Evolutionary conservation across 805 yeast species (phyloP), one percentile per base, ranked within the genome.

Genomic region (Monosporozyma unispora): DNA sequence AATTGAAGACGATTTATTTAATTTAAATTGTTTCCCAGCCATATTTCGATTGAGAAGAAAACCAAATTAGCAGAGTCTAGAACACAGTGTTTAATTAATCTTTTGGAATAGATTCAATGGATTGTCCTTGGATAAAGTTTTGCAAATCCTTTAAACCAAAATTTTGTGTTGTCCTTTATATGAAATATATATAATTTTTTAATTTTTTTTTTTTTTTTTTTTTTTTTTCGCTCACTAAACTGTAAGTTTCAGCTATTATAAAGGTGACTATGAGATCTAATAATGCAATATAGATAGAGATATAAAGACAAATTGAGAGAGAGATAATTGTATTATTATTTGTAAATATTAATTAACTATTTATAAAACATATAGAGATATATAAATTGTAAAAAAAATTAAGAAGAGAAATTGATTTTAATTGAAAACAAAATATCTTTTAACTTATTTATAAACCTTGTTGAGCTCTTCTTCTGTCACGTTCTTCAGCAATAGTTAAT

Each of bases 381-480:
- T 35, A 35, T 35, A 35, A 7, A 35, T n/a, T 5, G 4, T 16
- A 35, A 16, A 35, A 7, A 16, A n/a, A 35, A 35, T 6, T 16
- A 18, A 7, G 18, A 35, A 35, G n/a, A n/a, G n/a, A n/a, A n/a
- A n/a, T n/a, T n/a, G n/a, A n/a, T n/a, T n/a, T n/a, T n/a, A n/a
- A n/a, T n/a, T n/a, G n/a, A n/a, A n/a, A n/a, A n/a, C n/a, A n/a
- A n/a, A n/a, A n/a, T n/a, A n/a, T n/a, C n/a, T n/a, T 25, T 48
- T 44, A 48, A 44, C 37, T 43, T 54, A 57, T 51, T 74, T 73
- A 73, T 69, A 76, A 73, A 72, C 79, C 80, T 64, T 72, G 74
- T 72, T 80, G 85, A 70, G 91, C 89, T 78, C 96, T 86, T 78
- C 95, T 90, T 82, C 90, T 82, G 87, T 89, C 96, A 79, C 96